phyloP scores from a whole-genome alignment of 306 rosid species.

The Carpinus viminea region DNA sequence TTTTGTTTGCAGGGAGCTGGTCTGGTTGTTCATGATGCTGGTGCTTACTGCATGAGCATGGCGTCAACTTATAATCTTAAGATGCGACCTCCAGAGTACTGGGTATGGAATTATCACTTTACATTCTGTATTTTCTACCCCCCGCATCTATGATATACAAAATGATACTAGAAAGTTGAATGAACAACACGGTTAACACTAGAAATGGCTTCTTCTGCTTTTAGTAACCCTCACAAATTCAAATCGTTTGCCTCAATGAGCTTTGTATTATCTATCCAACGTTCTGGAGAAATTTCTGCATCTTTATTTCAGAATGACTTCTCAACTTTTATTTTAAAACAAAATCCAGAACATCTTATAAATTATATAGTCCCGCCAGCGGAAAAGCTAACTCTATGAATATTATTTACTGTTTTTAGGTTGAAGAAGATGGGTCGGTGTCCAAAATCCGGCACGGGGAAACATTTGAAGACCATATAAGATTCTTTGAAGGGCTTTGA shows the following conservation, averaged over 20 bases:
- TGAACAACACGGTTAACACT: neutral
- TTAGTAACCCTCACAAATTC: neutral
- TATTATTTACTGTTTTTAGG: constrained; percentile 40
- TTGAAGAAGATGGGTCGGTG: constrained; percentile 75
- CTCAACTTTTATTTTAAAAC: neutral
- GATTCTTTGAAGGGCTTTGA: constrained; percentile 80
- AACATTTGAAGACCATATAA: constrained; percentile 76
- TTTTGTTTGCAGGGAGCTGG: constrained; percentile 70
- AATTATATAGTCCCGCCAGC: neutral
- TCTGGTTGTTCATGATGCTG: constrained; percentile 95
- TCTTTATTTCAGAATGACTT: neutral
- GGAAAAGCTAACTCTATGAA: neutral
- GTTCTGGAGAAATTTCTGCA: neutral
- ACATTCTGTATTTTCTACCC: neutral
- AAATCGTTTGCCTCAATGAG: neutral
- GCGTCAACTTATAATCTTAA: constrained; percentile 95
- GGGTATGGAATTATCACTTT: constrained; percentile 52
- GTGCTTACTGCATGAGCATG: constrained; percentile 99
- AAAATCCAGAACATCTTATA: neutral
- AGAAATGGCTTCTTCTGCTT: neutral
- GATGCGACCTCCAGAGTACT: constrained; percentile 96
- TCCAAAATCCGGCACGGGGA: constrained; percentile 91
- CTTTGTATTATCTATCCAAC: neutral
- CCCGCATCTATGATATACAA: neutral
- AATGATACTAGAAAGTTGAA: neutral